A percentile compares a stretch with the other conserved stretches of the same genome.
Conservation (phyloP, 208 protist genomes). For the Ichthyophonus hoferi region DNA sequence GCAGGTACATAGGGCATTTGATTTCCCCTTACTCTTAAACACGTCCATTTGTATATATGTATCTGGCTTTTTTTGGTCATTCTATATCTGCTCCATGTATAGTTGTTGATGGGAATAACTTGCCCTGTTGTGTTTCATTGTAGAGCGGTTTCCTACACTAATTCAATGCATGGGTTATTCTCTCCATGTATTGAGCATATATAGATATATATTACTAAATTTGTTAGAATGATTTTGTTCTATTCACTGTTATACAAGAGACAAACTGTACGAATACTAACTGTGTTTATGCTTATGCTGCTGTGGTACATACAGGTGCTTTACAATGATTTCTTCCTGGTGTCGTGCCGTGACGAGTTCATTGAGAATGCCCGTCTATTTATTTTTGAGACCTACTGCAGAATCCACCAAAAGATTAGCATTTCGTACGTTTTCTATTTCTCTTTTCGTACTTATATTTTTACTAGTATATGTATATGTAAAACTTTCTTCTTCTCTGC, state of each 20-base stretch:
- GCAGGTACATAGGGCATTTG: constrained; percentile 14
- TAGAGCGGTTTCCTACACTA: not conserved
- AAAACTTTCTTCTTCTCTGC: too few species aligned
- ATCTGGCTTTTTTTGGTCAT: too few species aligned
- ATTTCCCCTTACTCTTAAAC: not conserved
- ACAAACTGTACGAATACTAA: too few species aligned
- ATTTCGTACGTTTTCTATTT: constrained; percentile 56
- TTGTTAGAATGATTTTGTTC: too few species aligned
- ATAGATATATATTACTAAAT: too few species aligned
- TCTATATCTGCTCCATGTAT: too few species aligned
- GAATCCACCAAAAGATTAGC: constrained; percentile 67
- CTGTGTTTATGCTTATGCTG: too few species aligned
- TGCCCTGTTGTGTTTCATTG: not conserved
- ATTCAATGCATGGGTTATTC: too few species aligned
- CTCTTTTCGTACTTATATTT: not conserved
- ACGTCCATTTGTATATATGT: not conserved
- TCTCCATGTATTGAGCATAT: too few species aligned
- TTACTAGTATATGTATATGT: not conserved
- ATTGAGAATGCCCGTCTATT: constrained; percentile 62
- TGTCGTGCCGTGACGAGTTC: constrained; percentile 54
- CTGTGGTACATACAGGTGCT: constrained; percentile 55
- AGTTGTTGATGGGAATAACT: too few species aligned
- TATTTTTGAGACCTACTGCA: constrained; percentile 73
- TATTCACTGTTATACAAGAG: too few species aligned
- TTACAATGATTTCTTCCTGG: constrained; percentile 66